Percentiles rank a stretch among this genome's conserved stretches.
Evolutionary conservation across 495 filamentous ascomycete species (phyloP).

Genomic region (Acidomyces sp.): DNA sequence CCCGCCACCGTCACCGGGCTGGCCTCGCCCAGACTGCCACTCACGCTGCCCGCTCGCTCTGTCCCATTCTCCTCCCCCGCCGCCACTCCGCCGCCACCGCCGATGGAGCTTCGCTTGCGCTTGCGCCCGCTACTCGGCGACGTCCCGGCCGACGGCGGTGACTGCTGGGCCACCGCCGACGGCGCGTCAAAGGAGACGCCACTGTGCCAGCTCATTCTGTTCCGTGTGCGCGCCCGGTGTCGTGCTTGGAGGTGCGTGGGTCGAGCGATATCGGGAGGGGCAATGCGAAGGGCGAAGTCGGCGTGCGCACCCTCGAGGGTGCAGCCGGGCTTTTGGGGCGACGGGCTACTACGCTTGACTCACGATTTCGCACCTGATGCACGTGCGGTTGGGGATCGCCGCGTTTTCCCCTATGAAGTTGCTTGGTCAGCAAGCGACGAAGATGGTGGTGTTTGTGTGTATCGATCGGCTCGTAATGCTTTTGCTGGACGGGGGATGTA

Average conservation of each 20-base stretch:
- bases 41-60: neutral
- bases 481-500: no score
- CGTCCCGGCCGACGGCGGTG: neutral
- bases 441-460: no score
- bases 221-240: neutral
- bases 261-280: slow-evolving; percentile 5
- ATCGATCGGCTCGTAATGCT: no score
- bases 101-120: slow-evolving; percentile 10
- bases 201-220: neutral
- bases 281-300: neutral
- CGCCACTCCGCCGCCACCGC: slow-evolving; percentile 1
- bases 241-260: no score
- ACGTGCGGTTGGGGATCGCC: no score
- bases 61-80: slow-evolving; percentile 1
- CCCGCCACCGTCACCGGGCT: slow-evolving; percentile 9
- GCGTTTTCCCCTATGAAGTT: no score
- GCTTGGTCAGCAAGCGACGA: no score
- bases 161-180: neutral
- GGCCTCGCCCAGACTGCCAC: slow-evolving; percentile 2
- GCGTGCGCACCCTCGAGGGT: no score
- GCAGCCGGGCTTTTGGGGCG: no score
- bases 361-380: no score
- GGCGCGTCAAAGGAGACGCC: slow-evolving; percentile 8
- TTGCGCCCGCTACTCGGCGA: slow-evolving; percentile 8
- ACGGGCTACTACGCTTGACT: no score